Evolutionary conservation across 108 stramenopile genomes (phyloP).

Genomic region (Cyclotella choctawhatcheeana): DNA sequence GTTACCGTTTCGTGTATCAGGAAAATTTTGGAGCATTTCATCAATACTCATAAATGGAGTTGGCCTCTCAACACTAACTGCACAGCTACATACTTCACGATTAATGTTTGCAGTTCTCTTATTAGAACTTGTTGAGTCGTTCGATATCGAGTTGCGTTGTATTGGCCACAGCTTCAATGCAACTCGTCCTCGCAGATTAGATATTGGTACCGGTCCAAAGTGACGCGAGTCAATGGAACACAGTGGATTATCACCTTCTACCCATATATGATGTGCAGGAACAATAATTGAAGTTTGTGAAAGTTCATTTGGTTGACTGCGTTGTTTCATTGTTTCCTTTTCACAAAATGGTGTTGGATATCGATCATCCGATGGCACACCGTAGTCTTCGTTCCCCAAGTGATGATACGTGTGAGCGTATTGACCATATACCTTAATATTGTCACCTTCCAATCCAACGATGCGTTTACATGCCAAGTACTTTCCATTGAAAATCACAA

Average conservation of each 20-base stretch:
- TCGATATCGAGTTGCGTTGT: too few species aligned
- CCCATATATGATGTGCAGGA: conserved; percentile 87
- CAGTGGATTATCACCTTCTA: conserved; percentile 94
- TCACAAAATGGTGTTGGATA: conserved; percentile 28
- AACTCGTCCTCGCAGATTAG: conserved; percentile 74
- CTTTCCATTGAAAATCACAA: conserved; percentile 60
- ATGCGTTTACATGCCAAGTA: conserved; percentile 64
- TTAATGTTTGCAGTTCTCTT: too few species aligned
- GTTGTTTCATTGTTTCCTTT: conserved; percentile 3
- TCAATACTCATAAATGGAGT: conserved; percentile 33
- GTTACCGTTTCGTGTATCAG: background rate
- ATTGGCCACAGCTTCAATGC: conserved; percentile 84
- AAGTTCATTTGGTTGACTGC: background rate
- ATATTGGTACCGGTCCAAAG: conserved; percentile 87
- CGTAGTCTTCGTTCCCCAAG: conserved; percentile 10
- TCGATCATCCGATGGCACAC: conserved; percentile 27
- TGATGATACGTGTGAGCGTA: conserved; percentile 54
- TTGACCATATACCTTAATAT: conserved; percentile 58
- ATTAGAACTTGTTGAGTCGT: too few species aligned
- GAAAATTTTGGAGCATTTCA: background rate
- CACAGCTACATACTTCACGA: conserved; percentile 9
- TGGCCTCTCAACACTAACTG: conserved; percentile 33
- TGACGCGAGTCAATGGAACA: conserved; percentile 91
- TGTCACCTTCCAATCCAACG: conserved; percentile 72
- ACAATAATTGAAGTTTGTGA: conserved; percentile 50